Evolutionary conservation across 139 green algal species (phyloP), one percentile per base, ranked within the genome.

Genomic region (Coccomyxa sp.): DNA sequence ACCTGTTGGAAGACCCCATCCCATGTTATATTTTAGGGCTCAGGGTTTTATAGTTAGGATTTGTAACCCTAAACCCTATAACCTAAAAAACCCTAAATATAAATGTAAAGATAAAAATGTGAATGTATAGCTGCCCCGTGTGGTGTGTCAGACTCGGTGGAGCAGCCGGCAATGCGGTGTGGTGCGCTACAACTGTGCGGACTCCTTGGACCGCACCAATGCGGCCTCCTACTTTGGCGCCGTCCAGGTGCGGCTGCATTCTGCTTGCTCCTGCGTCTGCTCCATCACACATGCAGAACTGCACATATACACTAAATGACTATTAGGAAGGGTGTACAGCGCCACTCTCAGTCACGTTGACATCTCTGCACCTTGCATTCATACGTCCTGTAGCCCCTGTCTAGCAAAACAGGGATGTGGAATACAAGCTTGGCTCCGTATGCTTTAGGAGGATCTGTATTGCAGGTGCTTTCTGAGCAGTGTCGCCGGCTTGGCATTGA

Each of bases 161-260:
- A 31, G 80, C 27, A 76, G 51, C 18, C 85, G 89, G 77, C 94
- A 97, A 89, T 38, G 30, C 0, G 94, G 94, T 13, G 25, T 96
- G n/a, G 83, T 97, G 78, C 86, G 94, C 15, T 99, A 97, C 90
- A 99, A 99, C 89, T 99, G 97, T 77, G 97, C 97, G 0, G 97
- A 99, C 90, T 98, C 92, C 0, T 90, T 99, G 81, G 97, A 99
- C 87, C 89, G 97, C 58, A 99, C 97, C 67, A 99, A 99, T 84
- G 94, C 97, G 13, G 96, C 95, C 18, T 93, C 89, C 81, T 99
- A 97, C 88, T 99, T 98, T 83, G 93, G 88, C 7, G 93, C 92
- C 0, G 87, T 97, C 45, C 94, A 97, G 93, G 92, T 94, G 76
- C 0, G 31, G 3, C 15, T 27, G 16, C 18, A 4, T 21, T 31